Evolutionary conservation across 371 early-diverging fungal species (phyloP).

Genomic region (Apophysomyces variabilis): DNA sequence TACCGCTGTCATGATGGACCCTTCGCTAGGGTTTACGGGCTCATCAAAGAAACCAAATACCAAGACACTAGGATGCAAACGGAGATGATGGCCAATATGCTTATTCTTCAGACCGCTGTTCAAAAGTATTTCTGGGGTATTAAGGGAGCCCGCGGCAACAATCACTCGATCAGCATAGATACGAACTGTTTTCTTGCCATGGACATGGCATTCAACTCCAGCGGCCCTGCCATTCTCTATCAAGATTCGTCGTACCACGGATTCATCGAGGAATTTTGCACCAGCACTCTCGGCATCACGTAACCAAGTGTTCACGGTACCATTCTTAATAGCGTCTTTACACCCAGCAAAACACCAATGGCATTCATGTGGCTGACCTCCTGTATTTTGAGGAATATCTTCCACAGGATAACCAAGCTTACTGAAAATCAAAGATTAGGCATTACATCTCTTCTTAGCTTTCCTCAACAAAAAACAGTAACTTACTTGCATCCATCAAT

Average conservation of each 20-base stretch:
- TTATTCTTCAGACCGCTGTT: conserved; percentile 72
- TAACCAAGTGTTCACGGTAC: conserved; percentile 70
- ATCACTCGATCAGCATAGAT: conserved; percentile 66
- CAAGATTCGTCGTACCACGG: conserved; percentile 60
- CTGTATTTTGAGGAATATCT: conserved; percentile 73
- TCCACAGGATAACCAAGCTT: conserved; percentile 64
- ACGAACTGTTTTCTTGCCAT: conserved; percentile 28
- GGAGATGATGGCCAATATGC: conserved; percentile 72
- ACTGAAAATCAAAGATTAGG: conserved; percentile 20
- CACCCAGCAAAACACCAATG: conserved; percentile 75
- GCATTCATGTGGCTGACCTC: conserved; percentile 63
- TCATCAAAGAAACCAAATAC: conserved; percentile 70
- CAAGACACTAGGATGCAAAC: conserved; percentile 67
- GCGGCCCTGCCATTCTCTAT: conserved; percentile 52
- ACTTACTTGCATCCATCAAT: conserved; percentile 64
- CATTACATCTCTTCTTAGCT: background rate
- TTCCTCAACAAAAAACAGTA: background rate
- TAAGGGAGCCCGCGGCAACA: conserved; percentile 68
- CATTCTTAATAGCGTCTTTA: conserved; percentile 73
- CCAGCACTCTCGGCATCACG: conserved; percentile 67
- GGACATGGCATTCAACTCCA: conserved; percentile 52
- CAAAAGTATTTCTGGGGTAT: conserved; percentile 68
- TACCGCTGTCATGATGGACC: conserved; percentile 78
- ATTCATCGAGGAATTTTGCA: conserved; percentile 64
- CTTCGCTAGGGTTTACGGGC: conserved; percentile 53